Evolutionary conservation across 345 rosid species (phyloP).

Genomic region (Boechera stricta): DNA sequence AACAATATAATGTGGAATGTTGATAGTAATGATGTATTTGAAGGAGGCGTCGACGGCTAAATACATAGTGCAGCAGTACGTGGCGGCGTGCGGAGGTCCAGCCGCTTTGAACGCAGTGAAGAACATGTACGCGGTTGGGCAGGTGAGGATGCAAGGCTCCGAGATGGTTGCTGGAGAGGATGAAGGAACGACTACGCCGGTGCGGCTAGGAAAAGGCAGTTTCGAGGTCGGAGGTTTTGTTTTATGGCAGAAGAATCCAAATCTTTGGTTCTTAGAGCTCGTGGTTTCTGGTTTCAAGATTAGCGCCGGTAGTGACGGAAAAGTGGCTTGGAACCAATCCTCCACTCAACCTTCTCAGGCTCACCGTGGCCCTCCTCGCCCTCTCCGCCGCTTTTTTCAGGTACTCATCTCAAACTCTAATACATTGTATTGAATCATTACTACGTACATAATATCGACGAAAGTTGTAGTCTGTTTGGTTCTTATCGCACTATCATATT

Average conservation of each 20-base stretch:
- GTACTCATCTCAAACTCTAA: slow-evolving; percentile 40
- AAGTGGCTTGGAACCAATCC: slow-evolving; percentile 90
- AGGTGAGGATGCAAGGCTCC: slow-evolving; percentile 81
- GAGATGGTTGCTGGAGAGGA: slow-evolving; percentile 72
- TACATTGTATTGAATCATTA: too few species aligned
- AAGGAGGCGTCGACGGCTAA: slow-evolving; percentile 88
- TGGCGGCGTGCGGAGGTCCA: slow-evolving; percentile 85
- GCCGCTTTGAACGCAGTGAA: slow-evolving; percentile 58
- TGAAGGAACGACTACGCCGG: slow-evolving; percentile 50
- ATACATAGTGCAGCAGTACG: slow-evolving; percentile 83
- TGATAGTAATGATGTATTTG: slow-evolving; percentile 14
- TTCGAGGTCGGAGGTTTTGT: slow-evolving; percentile 90
- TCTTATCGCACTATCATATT: too few species aligned
- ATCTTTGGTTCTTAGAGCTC: slow-evolving; percentile 81
- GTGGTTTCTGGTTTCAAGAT: slow-evolving; percentile 88
- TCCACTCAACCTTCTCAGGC: slow-evolving; percentile 84
- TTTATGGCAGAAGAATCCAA: slow-evolving; percentile 92
- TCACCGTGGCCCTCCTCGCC: slow-evolving; percentile 82
- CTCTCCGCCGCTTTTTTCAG: slow-evolving; percentile 91
- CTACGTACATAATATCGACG: too few species aligned
- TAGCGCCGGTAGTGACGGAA: slow-evolving; percentile 92
- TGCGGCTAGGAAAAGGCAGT: slow-evolving; percentile 45
- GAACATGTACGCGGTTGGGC: slow-evolving; percentile 91
- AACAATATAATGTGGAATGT: neutral
- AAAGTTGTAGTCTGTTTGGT: too few species aligned